These are phyloP conservation scores for Chaetothyriales sp. DNA, from an alignment of 2,329 filamentous ascomycete species.

Conservation along the genomic window DNA sequence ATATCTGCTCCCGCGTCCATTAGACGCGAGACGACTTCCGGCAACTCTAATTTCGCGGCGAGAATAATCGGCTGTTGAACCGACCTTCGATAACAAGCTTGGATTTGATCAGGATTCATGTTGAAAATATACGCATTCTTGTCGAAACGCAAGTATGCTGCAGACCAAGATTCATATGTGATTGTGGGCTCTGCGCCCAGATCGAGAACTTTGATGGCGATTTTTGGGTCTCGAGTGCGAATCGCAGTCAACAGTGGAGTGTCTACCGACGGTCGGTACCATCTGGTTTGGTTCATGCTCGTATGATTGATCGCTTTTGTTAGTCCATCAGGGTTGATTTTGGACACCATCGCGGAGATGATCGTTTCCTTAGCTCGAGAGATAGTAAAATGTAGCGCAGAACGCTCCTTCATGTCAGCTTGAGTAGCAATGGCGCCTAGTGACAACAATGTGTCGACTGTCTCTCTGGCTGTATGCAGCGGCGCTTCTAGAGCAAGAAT, in stretches of 20 bases:
- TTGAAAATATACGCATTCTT: conserved; percentile 18
- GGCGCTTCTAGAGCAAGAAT: conserved; percentile 55
- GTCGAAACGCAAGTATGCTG: conserved; percentile 36
- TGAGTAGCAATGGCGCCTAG: conserved; percentile 62
- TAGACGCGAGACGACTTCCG: conserved; percentile 44
- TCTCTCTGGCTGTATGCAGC: conserved; percentile 47
- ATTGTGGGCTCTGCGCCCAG: conserved; percentile 48
- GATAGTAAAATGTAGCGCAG: conserved; percentile 53
- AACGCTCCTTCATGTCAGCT: conserved; percentile 51
- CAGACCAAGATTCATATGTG: conserved; percentile 52
- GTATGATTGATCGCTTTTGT: conserved; percentile 56
- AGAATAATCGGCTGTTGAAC: conserved; percentile 53
- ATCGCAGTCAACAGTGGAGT: conserved; percentile 50
- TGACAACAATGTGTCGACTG: conserved; percentile 51
- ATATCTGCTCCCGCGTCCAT: conserved; percentile 52
- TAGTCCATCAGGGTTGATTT: conserved; percentile 45
- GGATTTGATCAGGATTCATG: conserved; percentile 32
- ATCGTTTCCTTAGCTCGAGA: conserved; percentile 35
- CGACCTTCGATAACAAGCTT: conserved; percentile 33
- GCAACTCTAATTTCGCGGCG: conserved; percentile 39
- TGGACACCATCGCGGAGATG: conserved; percentile 32
- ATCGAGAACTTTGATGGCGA: conserved; percentile 49
- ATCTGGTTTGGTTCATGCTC: conserved; percentile 27
- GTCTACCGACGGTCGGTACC: conserved; percentile 19
- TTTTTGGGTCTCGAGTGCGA: conserved; percentile 35